Conservation (phyloP, 1,139 yeast species). For the Candida dubliniensis region DNA sequence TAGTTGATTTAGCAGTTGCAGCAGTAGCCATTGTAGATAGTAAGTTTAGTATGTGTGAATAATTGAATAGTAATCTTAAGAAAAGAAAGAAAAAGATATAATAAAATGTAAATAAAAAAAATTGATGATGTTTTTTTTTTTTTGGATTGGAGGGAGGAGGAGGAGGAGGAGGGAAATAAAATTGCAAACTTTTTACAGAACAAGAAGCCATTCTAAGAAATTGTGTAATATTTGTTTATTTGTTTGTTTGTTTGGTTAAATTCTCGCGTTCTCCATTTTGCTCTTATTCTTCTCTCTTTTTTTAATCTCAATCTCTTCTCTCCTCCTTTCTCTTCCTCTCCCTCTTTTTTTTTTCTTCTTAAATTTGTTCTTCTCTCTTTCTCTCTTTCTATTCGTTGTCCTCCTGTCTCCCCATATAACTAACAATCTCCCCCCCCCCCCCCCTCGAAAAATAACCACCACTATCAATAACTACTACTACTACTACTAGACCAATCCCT, state of each 20-base stretch:
- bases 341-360: not conserved
- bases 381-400: not conserved
- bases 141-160: not conserved
- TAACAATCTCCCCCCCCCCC: not conserved
- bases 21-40: conserved; percentile 24
- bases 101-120: not conserved
- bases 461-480: not conserved
- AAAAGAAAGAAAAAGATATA: conserved; percentile 3
- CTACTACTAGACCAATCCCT: too few relatives aligned
- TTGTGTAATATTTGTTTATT: not conserved
- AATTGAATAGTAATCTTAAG: conserved; percentile 17
- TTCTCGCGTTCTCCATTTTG: conserved; percentile 1
- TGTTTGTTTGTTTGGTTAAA: not conserved
- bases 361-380: not conserved
- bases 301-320: not conserved
- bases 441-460: too few relatives aligned
- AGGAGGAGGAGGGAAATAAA: conserved; percentile 1
- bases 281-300: not conserved
- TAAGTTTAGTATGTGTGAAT: not conserved
- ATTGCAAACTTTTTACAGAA: not conserved
- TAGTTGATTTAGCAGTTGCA: conserved; percentile 23
- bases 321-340: not conserved
- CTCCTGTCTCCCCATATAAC: not conserved
- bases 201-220: not conserved
- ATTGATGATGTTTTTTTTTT: not conserved